Evolutionary conservation across 192 early-diverging fungal genomes (phyloP).

Genomic region (Dissophora ornata): DNA sequence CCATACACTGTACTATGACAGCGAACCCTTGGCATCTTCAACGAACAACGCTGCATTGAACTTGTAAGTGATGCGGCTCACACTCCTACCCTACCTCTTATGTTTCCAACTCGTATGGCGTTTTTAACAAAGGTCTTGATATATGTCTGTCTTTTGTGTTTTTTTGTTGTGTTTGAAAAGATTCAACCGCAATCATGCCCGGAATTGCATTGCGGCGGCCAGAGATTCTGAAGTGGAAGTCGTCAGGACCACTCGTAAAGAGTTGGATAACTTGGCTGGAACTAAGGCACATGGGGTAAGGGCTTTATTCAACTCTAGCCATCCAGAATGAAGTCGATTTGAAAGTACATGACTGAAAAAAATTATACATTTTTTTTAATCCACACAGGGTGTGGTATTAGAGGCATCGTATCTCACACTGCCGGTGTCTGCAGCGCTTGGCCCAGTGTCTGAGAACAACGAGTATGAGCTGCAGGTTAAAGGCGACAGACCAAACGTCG

Average conservation of each 20-base stretch:
- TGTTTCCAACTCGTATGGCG: too few relatives aligned
- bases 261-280: conserved; percentile 48
- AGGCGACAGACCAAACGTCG: not conserved
- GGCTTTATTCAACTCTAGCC: too few relatives aligned
- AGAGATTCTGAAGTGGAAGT: conserved; percentile 17
- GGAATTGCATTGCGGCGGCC: conserved; percentile 1
- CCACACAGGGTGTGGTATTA: conserved; percentile 59
- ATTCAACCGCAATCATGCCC: not conserved
- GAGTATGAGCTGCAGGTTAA: conserved; percentile 1
- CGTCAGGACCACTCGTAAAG: conserved; percentile 21
- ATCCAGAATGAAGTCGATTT: too few relatives aligned
- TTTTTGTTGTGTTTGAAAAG: too few relatives aligned
- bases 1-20: conserved; percentile 13
- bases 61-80: too few relatives aligned
- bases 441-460: conserved; percentile 4
- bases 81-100: too few relatives aligned
- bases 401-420: conserved; percentile 34
- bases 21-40: too few relatives aligned
- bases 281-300: conserved; percentile 55
- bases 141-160: too few relatives aligned
- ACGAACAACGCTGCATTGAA: too few relatives aligned
- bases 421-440: not conserved
- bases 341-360: too few relatives aligned
- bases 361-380: not conserved
- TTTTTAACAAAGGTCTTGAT: too few relatives aligned